Evolutionary conservation across 2,329 filamentous ascomycete genomes (phyloP).

Genomic region (Cladosporium sp.): DNA sequence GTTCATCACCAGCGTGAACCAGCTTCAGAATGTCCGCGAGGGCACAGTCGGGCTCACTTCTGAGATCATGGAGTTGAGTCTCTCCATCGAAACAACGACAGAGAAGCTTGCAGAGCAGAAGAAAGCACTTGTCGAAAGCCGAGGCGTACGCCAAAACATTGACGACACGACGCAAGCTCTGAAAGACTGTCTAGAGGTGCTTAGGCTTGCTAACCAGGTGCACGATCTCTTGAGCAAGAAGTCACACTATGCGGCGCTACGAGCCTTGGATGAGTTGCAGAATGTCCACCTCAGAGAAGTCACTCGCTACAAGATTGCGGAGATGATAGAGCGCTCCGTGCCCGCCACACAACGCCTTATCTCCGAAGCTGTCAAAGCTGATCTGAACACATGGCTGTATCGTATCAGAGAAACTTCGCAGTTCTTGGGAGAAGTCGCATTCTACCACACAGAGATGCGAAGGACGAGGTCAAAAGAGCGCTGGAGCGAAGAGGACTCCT

Average conservation of each 20-base stretch:
- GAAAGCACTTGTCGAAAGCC: constrained; percentile 87
- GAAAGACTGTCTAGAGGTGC: constrained; percentile 85
- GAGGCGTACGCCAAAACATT: constrained; percentile 90
- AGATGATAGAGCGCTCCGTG: constrained; percentile 93
- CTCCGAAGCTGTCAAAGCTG: constrained; percentile 93
- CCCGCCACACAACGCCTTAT: constrained; percentile 90
- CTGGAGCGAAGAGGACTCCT: constrained; percentile 67
- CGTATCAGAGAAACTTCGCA: constrained; percentile 94
- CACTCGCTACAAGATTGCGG: constrained; percentile 90
- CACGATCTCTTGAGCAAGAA: constrained; percentile 90
- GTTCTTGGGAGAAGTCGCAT: constrained; percentile 91
- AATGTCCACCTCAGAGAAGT: constrained; percentile 95
- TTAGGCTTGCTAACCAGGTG: constrained; percentile 89
- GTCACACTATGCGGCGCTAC: constrained; percentile 91
- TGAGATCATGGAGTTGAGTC: constrained; percentile 88
- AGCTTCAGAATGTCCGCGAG: constrained; percentile 87
- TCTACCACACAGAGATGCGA: constrained; percentile 91
- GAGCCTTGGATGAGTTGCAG: constrained; percentile 91
- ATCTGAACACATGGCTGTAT: constrained; percentile 95
- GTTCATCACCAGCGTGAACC: constrained; percentile 90
- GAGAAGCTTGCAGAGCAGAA: constrained; percentile 94
- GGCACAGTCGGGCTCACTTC: constrained; percentile 84
- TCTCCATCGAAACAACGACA: constrained; percentile 92
- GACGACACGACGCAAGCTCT: constrained; percentile 87
- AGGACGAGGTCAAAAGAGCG: constrained; percentile 80